Evolutionary conservation across 2,329 filamentous ascomycete genomes (phyloP).

Genomic region (Beauveria sp.): DNA sequence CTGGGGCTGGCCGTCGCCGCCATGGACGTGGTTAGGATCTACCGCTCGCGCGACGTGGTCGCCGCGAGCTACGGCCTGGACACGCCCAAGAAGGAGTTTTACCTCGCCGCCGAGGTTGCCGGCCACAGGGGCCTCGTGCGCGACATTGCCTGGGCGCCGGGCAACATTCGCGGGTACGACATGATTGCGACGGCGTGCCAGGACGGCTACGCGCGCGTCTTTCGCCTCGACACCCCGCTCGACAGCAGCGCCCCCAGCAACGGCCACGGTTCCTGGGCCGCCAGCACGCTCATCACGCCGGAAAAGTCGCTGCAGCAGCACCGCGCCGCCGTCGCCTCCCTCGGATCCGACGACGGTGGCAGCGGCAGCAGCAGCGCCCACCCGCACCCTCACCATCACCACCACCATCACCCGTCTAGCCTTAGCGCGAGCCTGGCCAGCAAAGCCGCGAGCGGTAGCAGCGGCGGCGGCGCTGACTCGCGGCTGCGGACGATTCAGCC

Average conservation of each 20-base stretch:
- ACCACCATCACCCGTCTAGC: constrained; percentile 34
- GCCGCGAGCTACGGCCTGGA: constrained; percentile 43
- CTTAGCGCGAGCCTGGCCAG: constrained; percentile 48
- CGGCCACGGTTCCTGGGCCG: constrained; percentile 33
- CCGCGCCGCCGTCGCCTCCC: constrained; percentile 6
- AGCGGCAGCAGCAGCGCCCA: too few relatives aligned
- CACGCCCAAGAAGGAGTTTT: constrained; percentile 67
- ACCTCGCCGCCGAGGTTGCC: constrained; percentile 68
- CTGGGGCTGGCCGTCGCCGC: constrained; percentile 78
- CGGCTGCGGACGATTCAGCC: constrained; percentile 49
- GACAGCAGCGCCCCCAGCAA: constrained; percentile 26
- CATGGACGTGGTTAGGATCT: constrained; percentile 77
- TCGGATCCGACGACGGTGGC: background rate
- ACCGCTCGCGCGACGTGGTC: constrained; percentile 60
- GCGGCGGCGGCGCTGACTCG: constrained; percentile 26
- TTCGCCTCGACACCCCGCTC: constrained; percentile 61
- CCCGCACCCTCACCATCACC: constrained; percentile 15
- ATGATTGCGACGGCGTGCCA: constrained; percentile 87
- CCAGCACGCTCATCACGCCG: constrained; percentile 35
- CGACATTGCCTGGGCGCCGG: constrained; percentile 87
- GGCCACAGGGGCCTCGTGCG: constrained; percentile 72
- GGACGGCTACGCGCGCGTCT: constrained; percentile 85
- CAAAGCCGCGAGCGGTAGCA: constrained; percentile 29
- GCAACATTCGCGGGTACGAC: constrained; percentile 84
- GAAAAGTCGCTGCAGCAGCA: constrained; percentile 17